phyloP scores from a whole-genome alignment of 768 basidiomycete genomes.

The Lentinus tigrinus region DNA sequence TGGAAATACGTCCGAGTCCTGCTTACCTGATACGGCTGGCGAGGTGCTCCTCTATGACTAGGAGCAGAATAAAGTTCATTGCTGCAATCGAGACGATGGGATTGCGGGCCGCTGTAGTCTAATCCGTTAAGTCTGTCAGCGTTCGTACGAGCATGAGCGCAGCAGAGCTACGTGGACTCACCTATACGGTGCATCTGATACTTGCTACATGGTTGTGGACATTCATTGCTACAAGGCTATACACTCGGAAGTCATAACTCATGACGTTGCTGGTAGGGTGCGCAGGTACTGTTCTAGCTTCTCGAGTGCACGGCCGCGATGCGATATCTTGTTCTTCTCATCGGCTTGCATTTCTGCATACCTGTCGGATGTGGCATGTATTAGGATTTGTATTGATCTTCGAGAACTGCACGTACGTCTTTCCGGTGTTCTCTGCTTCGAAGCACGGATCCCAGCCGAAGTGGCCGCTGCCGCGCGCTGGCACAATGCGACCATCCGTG shows the following conservation, averaged over 20 bases:
- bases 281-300: slow-evolving; percentile 48
- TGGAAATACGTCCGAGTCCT: background rate
- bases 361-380: slow-evolving; percentile 34
- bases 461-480: slow-evolving; percentile 67
- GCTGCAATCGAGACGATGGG: too few relatives aligned
- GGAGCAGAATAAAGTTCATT: background rate
- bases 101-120: too few relatives aligned
- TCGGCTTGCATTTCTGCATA: slow-evolving; percentile 68
- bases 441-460: slow-evolving; percentile 96
- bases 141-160: too few relatives aligned
- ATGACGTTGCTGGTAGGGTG: slow-evolving; percentile 4
- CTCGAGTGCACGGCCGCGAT: slow-evolving; percentile 62
- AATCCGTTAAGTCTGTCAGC: too few relatives aligned
- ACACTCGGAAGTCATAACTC: background rate
- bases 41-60: too few relatives aligned
- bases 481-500: slow-evolving; percentile 89
- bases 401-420: slow-evolving; percentile 57
- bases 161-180: too few relatives aligned
- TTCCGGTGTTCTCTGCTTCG: slow-evolving; percentile 68
- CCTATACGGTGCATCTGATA: background rate
- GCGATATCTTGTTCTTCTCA: slow-evolving; percentile 65
- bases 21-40: background rate
- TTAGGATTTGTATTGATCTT: too few relatives aligned
- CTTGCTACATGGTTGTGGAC: background rate
- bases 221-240: background rate